These are phyloP conservation scores for Hirsutella minnesotensis DNA, from an alignment of 2,329 filamentous ascomycete species.

Conservation along the genomic window DNA sequence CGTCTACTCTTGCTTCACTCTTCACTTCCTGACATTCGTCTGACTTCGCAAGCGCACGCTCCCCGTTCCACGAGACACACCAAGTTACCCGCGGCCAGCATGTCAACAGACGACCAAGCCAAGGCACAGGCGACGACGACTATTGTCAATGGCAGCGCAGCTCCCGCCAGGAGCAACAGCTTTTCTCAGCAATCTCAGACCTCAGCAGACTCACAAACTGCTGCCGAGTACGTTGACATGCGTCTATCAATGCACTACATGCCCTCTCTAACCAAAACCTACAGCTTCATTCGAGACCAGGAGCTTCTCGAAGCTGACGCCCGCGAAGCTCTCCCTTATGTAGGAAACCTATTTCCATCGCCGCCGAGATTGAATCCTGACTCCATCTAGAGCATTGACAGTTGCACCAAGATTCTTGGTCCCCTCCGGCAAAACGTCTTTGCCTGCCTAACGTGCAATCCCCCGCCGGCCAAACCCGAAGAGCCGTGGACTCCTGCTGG, in stretches of 20 bases:
- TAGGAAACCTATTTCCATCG: slow-evolving; percentile 28
- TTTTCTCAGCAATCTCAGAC: slow-evolving; percentile 42
- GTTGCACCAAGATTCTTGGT: slow-evolving; percentile 83
- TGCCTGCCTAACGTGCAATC: slow-evolving; percentile 88
- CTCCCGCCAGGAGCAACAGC: slow-evolving; percentile 38
- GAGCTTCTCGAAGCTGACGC: slow-evolving; percentile 89
- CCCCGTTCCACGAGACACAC: neutral
- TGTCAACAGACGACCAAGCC: slow-evolving; percentile 25
- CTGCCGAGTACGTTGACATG: slow-evolving; percentile 45
- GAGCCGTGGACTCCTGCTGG: slow-evolving; percentile 52
- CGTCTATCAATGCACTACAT: slow-evolving; percentile 5
- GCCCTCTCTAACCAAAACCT: neutral
- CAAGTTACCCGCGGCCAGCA: slow-evolving; percentile 2
- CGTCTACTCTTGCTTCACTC: too few species aligned
- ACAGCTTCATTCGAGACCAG: slow-evolving; percentile 77
- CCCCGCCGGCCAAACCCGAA: slow-evolving; percentile 51
- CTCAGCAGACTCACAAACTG: slow-evolving; percentile 59
- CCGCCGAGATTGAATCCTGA: slow-evolving; percentile 4
- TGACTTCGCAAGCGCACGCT: too few species aligned
- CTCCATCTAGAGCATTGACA: slow-evolving; percentile 68
- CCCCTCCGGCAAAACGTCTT: slow-evolving; percentile 81
- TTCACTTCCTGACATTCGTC: too few species aligned
- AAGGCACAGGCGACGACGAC: slow-evolving; percentile 13
- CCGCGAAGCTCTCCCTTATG: slow-evolving; percentile 87
- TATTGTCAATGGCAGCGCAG: slow-evolving; percentile 11